phyloP scores from a whole-genome alignment of 2,329 filamentous ascomycete species.

The Didymella lethalis region DNA sequence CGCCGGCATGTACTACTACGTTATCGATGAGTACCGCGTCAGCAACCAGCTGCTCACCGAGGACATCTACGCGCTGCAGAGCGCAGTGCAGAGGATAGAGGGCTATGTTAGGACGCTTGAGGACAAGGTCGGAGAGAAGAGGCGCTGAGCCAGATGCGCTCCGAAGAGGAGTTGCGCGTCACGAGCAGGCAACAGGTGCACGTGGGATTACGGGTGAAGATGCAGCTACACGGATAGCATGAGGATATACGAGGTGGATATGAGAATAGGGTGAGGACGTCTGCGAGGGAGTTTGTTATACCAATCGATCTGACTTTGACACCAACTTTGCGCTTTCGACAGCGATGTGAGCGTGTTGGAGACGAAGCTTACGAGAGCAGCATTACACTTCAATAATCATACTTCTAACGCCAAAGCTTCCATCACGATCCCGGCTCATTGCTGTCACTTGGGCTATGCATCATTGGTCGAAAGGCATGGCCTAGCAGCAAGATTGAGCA shows the following conservation, averaged over 20 bases:
- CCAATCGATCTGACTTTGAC: background rate
- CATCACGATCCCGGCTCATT: too few species aligned
- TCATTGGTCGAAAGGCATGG: too few species aligned
- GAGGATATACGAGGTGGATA: background rate
- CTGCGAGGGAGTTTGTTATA: background rate
- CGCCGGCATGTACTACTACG: constrained; percentile 86
- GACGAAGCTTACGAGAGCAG: too few species aligned
- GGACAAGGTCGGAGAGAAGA: constrained; percentile 71
- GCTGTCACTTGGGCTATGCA: too few species aligned
- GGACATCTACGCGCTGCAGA: constrained; percentile 93
- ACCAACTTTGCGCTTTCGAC: background rate
- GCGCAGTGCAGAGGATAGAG: constrained; percentile 84
- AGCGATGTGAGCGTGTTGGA: too few species aligned
- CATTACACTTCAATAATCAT: too few species aligned
- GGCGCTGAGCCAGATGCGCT: constrained; percentile 11
- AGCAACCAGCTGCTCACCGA: constrained; percentile 93
- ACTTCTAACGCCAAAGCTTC: too few species aligned
- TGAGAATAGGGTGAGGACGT: background rate
- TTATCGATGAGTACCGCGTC: constrained; percentile 90
- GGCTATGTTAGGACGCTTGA: constrained; percentile 84
- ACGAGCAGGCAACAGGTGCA: too few species aligned
- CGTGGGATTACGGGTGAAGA: too few species aligned
- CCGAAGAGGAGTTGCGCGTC: background rate
- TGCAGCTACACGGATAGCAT: too few species aligned
- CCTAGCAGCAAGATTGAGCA: too few species aligned